A percentile compares a stretch with the other conserved stretches of the same genome.
phyloP scores from a whole-genome alignment of 2,329 filamentous ascomycete genomes.

The Alternaria arbusti region DNA sequence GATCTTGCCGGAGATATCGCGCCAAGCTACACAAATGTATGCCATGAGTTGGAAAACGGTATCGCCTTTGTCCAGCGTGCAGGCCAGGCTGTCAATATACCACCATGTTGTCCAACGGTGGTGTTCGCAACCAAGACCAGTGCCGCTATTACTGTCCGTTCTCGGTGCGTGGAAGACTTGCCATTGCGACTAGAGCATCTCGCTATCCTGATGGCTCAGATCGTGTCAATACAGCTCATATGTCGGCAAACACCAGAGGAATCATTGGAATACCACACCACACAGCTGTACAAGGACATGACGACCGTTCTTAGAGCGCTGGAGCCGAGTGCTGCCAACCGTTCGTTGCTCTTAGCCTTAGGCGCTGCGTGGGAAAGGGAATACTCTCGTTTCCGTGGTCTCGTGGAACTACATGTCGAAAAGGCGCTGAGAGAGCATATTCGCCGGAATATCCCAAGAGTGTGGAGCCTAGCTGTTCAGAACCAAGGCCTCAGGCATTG shows the following conservation, averaged over 20 bases:
- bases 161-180: neutral
- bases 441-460: neutral
- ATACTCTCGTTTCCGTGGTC: neutral
- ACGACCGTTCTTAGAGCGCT: neutral
- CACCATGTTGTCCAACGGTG: neutral
- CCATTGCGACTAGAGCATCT: neutral
- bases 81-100: neutral
- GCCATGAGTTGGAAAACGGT: neutral
- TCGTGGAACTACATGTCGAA: neutral
- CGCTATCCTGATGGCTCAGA: neutral
- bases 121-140: neutral
- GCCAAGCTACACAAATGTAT: neutral
- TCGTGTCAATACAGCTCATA: neutral
- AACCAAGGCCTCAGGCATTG: neutral
- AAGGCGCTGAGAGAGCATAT: neutral
- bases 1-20: neutral
- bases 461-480: neutral
- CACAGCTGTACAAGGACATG: neutral
- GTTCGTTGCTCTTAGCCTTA: neutral
- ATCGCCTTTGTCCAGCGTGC: neutral
- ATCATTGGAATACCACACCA: neutral
- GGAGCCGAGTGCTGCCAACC: neutral
- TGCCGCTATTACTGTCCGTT: neutral
- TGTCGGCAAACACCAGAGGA: neutral
- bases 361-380: neutral